Percentiles rank a stretch among this genome's conserved stretches.
phyloP scores from a whole-genome alignment of 164 flowering plant species.

The Aristolochia contorta region DNA sequence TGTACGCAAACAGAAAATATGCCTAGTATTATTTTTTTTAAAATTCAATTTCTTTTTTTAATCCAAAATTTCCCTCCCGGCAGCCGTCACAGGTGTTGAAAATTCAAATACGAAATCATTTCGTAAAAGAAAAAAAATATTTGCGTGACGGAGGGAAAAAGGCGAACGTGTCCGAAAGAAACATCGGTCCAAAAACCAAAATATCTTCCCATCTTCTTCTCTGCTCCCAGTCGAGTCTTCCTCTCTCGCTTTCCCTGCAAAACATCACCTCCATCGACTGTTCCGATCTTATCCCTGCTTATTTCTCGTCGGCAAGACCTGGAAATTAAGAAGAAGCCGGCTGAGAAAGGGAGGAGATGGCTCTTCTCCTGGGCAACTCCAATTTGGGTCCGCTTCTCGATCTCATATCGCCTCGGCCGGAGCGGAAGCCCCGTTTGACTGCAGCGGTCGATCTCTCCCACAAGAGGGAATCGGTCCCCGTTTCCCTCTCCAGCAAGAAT shows the following conservation, averaged over 20 bases:
- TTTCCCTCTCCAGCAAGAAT: constrained; percentile 12
- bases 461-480: constrained; percentile 7
- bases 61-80: too few species aligned
- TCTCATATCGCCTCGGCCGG: constrained; percentile 17
- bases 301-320: too few species aligned
- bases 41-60: too few species aligned
- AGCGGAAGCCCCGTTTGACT: constrained; percentile 19
- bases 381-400: not conserved
- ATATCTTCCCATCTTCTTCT: not conserved
- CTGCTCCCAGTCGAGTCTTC: not conserved
- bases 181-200: too few species aligned
- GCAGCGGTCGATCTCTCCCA: constrained; percentile 28
- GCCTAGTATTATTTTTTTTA: too few species aligned
- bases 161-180: too few species aligned
- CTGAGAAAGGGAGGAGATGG: not conserved
- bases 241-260: not conserved
- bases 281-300: too few species aligned
- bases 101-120: too few species aligned
- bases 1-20: too few species aligned
- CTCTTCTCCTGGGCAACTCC: constrained; percentile 1
- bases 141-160: not conserved
- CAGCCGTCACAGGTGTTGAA: too few species aligned
- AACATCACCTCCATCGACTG: not conserved
- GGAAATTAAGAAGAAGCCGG: too few species aligned
- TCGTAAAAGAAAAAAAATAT: not conserved